phyloP scores from a whole-genome alignment of 2,329 filamentous ascomycete species.

The Esteya vermicola region DNA sequence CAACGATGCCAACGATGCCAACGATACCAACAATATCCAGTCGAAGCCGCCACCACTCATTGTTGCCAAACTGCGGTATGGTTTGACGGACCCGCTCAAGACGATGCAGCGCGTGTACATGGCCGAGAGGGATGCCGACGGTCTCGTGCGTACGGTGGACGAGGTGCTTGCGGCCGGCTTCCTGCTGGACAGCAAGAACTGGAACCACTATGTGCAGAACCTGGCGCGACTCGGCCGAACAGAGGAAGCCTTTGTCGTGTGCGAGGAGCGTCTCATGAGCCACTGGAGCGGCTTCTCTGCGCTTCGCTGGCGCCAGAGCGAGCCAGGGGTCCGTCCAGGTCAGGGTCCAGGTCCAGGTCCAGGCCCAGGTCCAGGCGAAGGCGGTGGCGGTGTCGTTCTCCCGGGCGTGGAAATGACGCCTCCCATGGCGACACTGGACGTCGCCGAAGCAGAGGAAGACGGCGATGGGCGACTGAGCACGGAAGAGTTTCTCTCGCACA shows the following conservation, averaged over 20 bases:
- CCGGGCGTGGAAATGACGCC: no score
- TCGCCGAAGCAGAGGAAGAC: no score
- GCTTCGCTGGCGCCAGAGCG: conserved; percentile 12
- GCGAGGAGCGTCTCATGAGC: conserved; percentile 66
- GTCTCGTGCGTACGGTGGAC: conserved; percentile 35
- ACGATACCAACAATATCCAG: no score
- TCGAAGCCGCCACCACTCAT: conserved; percentile 14
- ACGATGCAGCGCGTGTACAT: conserved; percentile 32
- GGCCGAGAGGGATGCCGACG: conserved; percentile 24
- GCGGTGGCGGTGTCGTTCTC: no score
- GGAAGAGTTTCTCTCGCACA: no score
- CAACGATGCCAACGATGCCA: no score
- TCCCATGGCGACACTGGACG: no score
- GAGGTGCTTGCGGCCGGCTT: conserved; percentile 53
- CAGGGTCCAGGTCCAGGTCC: no score
- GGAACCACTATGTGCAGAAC: conserved; percentile 62
- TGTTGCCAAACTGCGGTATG: conserved; percentile 35
- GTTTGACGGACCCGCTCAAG: conserved; percentile 33
- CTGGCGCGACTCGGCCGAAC: conserved; percentile 47
- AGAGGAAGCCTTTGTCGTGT: conserved; percentile 55
- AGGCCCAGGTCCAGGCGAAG: no score
- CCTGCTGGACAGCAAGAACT: conserved; percentile 58
- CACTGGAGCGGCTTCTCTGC: conserved; percentile 60
- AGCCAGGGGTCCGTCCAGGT: no score
- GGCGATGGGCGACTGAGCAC: no score